Evolutionary conservation across 176 grass and related monocot species (phyloP).

Genomic region (Secale cereale): DNA sequence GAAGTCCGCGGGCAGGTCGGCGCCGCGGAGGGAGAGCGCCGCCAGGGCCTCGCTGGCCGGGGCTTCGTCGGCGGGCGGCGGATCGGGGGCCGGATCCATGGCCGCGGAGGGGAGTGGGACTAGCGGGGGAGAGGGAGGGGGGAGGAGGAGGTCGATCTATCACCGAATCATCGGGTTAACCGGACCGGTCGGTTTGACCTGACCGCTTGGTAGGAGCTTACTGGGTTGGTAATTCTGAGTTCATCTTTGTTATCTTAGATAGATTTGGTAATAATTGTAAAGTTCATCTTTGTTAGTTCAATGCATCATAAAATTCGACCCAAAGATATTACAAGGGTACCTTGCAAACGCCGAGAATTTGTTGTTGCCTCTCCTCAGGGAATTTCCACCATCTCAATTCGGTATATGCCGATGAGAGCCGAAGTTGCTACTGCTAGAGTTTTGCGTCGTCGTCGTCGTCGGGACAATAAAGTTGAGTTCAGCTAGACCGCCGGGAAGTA

Average conservation of each 20-base stretch:
- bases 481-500: too few species aligned
- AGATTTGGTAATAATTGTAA: too few species aligned
- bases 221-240: not conserved
- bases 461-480: too few species aligned
- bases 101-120: not conserved
- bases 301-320: too few species aligned
- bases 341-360: too few species aligned
- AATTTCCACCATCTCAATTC: too few species aligned
- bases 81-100: slow-evolving; percentile 50
- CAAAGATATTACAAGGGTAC: too few species aligned
- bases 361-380: too few species aligned
- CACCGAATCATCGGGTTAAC: not conserved
- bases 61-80: not conserved
- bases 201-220: not conserved
- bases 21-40: slow-evolving; percentile 33
- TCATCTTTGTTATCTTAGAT: not conserved
- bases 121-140: not conserved
- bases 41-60: not conserved
- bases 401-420: too few species aligned
- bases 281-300: too few species aligned
- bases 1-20: slow-evolving; percentile 66
- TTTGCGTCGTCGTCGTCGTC: too few species aligned
- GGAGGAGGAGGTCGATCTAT: not conserved
- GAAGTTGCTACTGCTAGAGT: too few species aligned
- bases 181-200: not conserved